These are phyloP conservation scores for Petrea volubilis DNA, from an alignment of 257 asterid species.

Conservation along the genomic window DNA sequence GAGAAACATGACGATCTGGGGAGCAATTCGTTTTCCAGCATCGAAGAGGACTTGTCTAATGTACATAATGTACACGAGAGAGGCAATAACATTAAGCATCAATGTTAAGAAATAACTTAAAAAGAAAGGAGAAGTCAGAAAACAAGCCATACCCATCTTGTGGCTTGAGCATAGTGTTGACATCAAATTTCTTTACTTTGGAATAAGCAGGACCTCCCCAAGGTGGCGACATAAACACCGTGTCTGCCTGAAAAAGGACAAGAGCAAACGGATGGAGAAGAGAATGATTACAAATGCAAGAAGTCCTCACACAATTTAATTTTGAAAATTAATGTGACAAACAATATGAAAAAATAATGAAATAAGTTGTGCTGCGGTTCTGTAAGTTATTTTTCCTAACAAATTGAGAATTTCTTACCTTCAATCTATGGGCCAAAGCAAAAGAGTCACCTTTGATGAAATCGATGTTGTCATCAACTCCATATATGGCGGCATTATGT, in stretches of 20 bases:
- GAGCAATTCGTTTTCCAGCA: slow-evolving; percentile 59
- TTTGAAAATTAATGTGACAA: not conserved
- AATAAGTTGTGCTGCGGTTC: not conserved
- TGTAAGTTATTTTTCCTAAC: not conserved
- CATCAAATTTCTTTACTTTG: slow-evolving; percentile 68
- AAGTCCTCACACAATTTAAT: not conserved
- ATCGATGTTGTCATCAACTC: slow-evolving; percentile 71
- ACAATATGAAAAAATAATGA: not conserved
- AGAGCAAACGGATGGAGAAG: not conserved
- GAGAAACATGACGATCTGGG: slow-evolving; percentile 84
- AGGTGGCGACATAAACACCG: slow-evolving; percentile 91
- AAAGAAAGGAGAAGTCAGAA: not conserved
- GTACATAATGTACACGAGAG: slow-evolving; percentile 16
- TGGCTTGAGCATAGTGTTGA: slow-evolving; percentile 83
- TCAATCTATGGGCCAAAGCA: slow-evolving; percentile 62
- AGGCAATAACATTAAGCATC: slow-evolving; percentile 18
- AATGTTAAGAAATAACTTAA: not conserved
- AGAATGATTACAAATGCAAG: not conserved
- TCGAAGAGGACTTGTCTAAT: slow-evolving; percentile 59
- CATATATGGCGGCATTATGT: slow-evolving; percentile 85
- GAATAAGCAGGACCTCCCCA: slow-evolving; percentile 98
- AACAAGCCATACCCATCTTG: slow-evolving; percentile 65
- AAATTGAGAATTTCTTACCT: slow-evolving; percentile 48
- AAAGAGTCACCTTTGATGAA: slow-evolving; percentile 80
- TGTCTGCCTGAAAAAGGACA: slow-evolving; percentile 59